These are phyloP conservation scores for Monosporascus sp. DNA, from an alignment of 2,329 filamentous ascomycete species.

Conservation along the genomic window DNA sequence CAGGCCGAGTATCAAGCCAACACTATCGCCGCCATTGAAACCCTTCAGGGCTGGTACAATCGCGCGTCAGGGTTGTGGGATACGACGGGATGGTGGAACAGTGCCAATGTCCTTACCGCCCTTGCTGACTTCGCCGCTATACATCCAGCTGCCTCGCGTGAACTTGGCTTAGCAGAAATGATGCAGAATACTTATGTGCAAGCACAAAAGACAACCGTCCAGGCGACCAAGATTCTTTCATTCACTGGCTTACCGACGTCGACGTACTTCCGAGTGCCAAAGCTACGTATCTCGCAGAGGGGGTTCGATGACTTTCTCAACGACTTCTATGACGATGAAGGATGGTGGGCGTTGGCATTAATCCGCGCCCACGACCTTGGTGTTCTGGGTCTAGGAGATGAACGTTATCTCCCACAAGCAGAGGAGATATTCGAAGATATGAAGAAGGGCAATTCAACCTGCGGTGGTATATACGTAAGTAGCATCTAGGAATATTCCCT, in stretches of 20 bases:
- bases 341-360: conserved; percentile 57
- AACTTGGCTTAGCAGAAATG: conserved; percentile 19
- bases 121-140: conserved; percentile 37
- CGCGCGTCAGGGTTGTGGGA: conserved; percentile 48
- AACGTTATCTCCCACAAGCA: conserved; percentile 44
- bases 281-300: conserved; percentile 17
- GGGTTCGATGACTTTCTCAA: conserved; percentile 45
- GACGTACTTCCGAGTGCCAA: conserved; percentile 19
- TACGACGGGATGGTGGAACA: conserved; percentile 57
- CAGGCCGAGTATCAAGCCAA: conserved; percentile 18
- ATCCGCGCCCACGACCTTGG: conserved; percentile 47
- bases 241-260: conserved; percentile 19
- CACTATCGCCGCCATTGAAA: conserved; percentile 18
- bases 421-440: conserved; percentile 51
- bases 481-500: neutral
- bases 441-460: conserved; percentile 39
- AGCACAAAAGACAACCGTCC: conserved; percentile 23
- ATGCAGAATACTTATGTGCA: conserved; percentile 26
- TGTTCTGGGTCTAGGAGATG: conserved; percentile 29
- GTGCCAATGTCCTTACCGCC: conserved; percentile 51
- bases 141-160: conserved; percentile 6
- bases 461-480: conserved; percentile 44
- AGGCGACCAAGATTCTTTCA: conserved; percentile 19
- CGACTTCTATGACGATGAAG: conserved; percentile 55
- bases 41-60: conserved; percentile 51